These are phyloP conservation scores for Crithidia expoeki DNA, from an alignment of 208 protist species.

Conservation along the genomic window DNA sequence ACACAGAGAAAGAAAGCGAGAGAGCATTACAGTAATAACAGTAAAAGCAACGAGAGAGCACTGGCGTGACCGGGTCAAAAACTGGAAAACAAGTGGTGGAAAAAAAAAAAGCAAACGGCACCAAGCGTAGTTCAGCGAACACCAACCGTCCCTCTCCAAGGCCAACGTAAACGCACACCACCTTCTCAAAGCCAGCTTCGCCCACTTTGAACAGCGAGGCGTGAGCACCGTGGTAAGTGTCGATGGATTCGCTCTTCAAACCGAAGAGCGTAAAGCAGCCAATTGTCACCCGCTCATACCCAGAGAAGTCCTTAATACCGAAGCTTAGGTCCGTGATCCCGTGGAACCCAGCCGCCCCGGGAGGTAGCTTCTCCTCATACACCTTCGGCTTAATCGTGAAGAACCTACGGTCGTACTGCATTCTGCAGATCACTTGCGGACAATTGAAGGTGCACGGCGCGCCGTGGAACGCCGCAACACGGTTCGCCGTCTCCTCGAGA, in stretches of 20 bases:
- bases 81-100: too few species aligned
- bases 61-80: too few species aligned
- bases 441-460: constrained; percentile 36
- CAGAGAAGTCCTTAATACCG: constrained; percentile 67
- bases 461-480: constrained; percentile 55
- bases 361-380: constrained; percentile 39
- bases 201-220: constrained; percentile 55
- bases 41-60: too few species aligned
- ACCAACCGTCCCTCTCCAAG: constrained; percentile 57
- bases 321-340: constrained; percentile 46
- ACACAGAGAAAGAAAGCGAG: too few species aligned
- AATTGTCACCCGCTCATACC: constrained; percentile 58
- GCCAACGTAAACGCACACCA: constrained; percentile 49
- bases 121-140: not conserved
- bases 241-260: constrained; percentile 31
- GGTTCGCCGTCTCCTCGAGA: constrained; percentile 57
- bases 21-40: too few species aligned
- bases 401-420: constrained; percentile 55
- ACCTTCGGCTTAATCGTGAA: constrained; percentile 53
- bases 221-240: constrained; percentile 41
- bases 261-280: constrained; percentile 69
- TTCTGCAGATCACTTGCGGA: constrained; percentile 49
- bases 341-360: constrained; percentile 42
- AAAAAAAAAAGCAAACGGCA: too few species aligned
- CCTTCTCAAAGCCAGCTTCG: constrained; percentile 54